phyloP scores from a whole-genome alignment of 2,329 filamentous ascomycete species.

The Pezicula radicicola region DNA sequence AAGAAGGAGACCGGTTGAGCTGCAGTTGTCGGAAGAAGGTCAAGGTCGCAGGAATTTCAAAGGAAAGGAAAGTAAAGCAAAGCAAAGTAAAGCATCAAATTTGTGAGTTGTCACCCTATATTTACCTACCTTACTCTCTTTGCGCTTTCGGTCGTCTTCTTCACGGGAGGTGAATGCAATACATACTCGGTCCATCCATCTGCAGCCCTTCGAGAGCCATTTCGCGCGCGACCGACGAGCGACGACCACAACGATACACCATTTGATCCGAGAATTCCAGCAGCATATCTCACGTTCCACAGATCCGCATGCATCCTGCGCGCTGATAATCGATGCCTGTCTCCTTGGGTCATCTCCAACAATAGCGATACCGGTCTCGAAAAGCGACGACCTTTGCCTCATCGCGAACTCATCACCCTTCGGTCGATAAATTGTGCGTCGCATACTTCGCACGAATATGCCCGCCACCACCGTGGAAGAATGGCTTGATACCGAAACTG shows the following conservation, averaged over 20 bases:
- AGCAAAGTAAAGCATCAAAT: too few species aligned
- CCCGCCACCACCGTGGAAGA: slow-evolving; percentile 27
- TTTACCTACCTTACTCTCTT: background rate
- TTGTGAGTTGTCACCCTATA: background rate
- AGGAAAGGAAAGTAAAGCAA: too few species aligned
- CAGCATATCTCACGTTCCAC: background rate
- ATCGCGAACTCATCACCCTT: background rate
- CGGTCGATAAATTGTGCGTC: background rate
- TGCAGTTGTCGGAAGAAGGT: background rate
- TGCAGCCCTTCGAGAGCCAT: background rate
- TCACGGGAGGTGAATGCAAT: too few species aligned
- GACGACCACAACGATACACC: background rate
- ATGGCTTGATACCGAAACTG: slow-evolving; percentile 25
- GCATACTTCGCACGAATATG: slow-evolving; percentile 19
- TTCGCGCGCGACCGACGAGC: background rate
- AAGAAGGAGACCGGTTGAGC: background rate
- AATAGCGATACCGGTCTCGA: background rate
- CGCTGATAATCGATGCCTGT: background rate
- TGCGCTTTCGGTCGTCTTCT: too few species aligned
- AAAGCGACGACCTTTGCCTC: background rate
- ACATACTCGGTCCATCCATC: background rate
- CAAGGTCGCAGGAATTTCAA: background rate
- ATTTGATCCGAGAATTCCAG: background rate
- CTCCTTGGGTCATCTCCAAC: background rate
- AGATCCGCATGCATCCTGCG: slow-evolving; percentile 1